Base-by-base conservation (phyloP, 2,329 filamentous ascomycete genomes). In the Ascochyta lentis region DNA sequence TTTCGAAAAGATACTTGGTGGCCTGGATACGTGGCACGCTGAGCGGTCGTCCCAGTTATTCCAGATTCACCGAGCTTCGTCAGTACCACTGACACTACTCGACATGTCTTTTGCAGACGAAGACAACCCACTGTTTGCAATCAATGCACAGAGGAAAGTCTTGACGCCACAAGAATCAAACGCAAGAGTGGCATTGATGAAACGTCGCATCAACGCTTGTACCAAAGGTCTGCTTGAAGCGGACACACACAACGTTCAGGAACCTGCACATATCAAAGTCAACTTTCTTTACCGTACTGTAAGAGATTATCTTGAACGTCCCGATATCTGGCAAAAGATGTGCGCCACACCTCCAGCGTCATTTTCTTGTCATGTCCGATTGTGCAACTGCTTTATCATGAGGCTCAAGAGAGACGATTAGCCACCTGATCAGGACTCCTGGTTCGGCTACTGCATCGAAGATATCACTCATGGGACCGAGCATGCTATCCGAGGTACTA, bases 151-250 rank as follows among this genome's bases (percentile, higher is more conserved):
- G 5, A 10, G 3, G 29, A 31, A 31, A 31, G 12, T 5, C 12
- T 15, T 31, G 29, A 31, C 29, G 12, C 12, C 10, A 6, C n/a
- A 27, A 48, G 31, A 49, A 50, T 8, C 10, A 31, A 3, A 8
- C 15, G 24, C 49, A 6, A 37, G 39, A 31, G 40, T 31, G 2
- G 48, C 34, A 9, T 8, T 44, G 12, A 54, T 48, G 45, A n/a
- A 31, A 26, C 29, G 50, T 1, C 40, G 49, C 1, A 24, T 65
- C 7, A 57, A 54, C n/a, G 47, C 45, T 10, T 48, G 54, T 2
- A 58, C 43, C 24, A 56, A 53, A 23, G 60, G 62, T 8, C 22
- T 65, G 12, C 51, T 66, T 1, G 61, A 65, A 43, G 49, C 42
- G 13, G 29, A 23, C 12, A 35, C 3, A 29, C 42, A 31, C 6